Evolutionary conservation across 2,329 filamentous ascomycete species (phyloP), one percentile per base, ranked within the genome.

Genomic region (Diplodia seriata): DNA sequence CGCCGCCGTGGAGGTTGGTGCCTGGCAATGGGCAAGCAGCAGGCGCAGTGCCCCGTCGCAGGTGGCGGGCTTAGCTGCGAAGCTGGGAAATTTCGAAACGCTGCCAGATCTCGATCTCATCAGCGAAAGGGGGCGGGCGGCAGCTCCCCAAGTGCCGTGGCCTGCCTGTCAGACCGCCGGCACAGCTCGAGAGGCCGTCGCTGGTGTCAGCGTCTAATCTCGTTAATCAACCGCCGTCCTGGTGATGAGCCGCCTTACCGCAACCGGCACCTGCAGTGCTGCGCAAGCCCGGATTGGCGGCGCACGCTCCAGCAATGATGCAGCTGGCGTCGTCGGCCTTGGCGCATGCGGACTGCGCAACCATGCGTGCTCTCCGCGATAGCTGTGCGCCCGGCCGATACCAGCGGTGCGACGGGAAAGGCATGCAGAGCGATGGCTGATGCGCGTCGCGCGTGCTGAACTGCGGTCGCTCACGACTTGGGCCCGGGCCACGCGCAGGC

Each of bases 161-260:
- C 23, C 38, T 63, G 59, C 29, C 59, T 62, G 57, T 23, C 57
- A 62, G 56, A 59, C 56, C 36, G 56, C 56, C 36, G 36, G 33
- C 33, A 40, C 54, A 57, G 56, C 56, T 62, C 26, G 40, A 63
- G 29, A 61, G 56, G 38, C 38, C 38, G 40, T 47, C 38, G 56
- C 33, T 61, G 59, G 43, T 33, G 38, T 49, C 59, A 63, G 59
- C 59, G 50, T 47, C 59, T 63, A 63, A 63, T 63, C 59, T 63
- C 59, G 59, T 63, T 63, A 63, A 63, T 63, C 59, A 63, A 63
- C 43, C 59, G 59, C 59, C 36, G 59, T 29, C 29, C n/a, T 38
- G 33, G 38, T 63, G 59, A 63, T 63, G 59, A 63, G 59, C 59
- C 43, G 47, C 59, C 59, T 63, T 63, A 63, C 59, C 59, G 59